Evolutionary conservation across 441 rosid genomes (phyloP), one percentile per base, ranked within the genome.

Genomic region (Populus hybrid): DNA sequence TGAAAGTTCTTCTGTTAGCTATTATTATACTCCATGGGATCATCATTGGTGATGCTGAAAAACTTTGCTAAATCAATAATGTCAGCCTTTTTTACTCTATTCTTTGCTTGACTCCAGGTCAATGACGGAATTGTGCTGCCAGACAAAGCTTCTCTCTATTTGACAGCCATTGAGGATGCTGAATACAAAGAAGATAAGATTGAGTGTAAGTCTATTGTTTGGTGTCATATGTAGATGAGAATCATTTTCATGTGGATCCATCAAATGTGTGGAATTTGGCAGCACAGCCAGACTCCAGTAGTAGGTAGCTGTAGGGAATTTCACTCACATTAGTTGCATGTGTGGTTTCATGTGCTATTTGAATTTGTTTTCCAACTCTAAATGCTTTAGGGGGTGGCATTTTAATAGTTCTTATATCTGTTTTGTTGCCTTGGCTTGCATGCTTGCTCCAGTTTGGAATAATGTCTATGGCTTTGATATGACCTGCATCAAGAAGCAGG

Each of bases 401-500:
- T 64, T 18, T 68, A 28, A 71, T 72, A 0, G 53, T 72, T 76
- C 63, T 73, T 68, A 38, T 28, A 45, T 50, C 73, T n/a, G 18
- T 75, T 61, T 67, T 42, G 12, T n/a, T 9, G 24, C 66, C 3
- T 72, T 75, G 53, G 23, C 53, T 23, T 45, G 82, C 29, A 21
- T 76, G 72, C 72, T n/a, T 75, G n/a, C 73, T 79, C 59, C 87
- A 97, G 99, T 93, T 81, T 97, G 99, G 99, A 90, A 94, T 84
- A 87, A 82, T 75, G 99, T 97, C 40, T 97, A 94, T 81, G 99
- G 97, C 78, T 97, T 97, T 75, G 90, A 97, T 86, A 97, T 94
- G 99, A 91, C 93, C 84, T 94, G 99, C 89, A 93, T 97, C 87
- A 97, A 97, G 95, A 93, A 90, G 84, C 94, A 91, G 80, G 99